Evolutionary conservation across 108 stramenopile species (phyloP), one percentile per base, ranked within the genome.

Genomic region (Skeletonema tropicum): DNA sequence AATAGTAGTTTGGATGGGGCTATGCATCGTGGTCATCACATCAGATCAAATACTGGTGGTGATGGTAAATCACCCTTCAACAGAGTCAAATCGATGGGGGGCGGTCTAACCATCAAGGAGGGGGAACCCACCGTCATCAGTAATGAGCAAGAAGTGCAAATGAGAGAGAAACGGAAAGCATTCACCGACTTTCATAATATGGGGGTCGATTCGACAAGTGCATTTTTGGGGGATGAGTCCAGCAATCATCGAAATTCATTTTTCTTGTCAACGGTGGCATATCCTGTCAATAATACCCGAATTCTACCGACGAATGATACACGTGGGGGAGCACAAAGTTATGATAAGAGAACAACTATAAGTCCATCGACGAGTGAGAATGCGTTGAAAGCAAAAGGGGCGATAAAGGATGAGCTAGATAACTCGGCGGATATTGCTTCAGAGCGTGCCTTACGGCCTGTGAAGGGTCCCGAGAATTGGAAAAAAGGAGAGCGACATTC

Each of bases 101-200:
- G 59, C 52, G 68, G 61, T 60, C 64, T 70, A 36, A 64, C 58
- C 46, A 81, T 81, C 52, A 73, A 42, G 0, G 80, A 74, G 55
- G 80, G 69, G 9, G 68, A 60, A 66, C 64, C 72, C 29, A 55
- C 19, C 39, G 49, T 74, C 26, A 64, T 65, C 23, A 59, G 66
- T 17, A 70, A 32, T 17, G 68, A 80, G 41, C 55, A 80, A 29
- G 76, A 73, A 39, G 72, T 41, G 31, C 26, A 68, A 2, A 71
- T 74, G 23, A 62, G 69, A 70, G 87, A 90, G 26, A 86, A 82
- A 52, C 92, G 88, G 65, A 89, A 86, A 55, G 88, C 83, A 9
- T 93, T 93, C 63, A 94, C 93, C 0, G 83, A 89, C 25, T 92
- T 91, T 84, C 94, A 95, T 72, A 93, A 66, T 88, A 85, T 66